Evolutionary conservation across 2,329 filamentous ascomycete genomes (phyloP).

Genomic region (Colletotrichum filicis): DNA sequence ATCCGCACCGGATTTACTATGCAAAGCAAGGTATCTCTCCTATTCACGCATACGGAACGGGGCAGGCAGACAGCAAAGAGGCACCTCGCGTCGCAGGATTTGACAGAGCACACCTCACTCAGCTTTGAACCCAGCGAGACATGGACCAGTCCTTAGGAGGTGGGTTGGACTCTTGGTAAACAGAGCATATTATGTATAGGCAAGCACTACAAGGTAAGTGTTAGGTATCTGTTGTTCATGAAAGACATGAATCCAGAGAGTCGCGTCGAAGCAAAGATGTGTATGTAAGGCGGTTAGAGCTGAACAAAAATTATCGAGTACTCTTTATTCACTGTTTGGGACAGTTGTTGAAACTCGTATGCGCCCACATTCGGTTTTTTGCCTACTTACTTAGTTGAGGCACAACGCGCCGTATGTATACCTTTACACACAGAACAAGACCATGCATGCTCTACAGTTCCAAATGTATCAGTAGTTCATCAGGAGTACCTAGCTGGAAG

Average conservation of each 20-base stretch:
- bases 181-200: background rate
- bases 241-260: background rate
- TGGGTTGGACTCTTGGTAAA: background rate
- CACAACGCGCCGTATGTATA: background rate
- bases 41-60: constrained; percentile 10
- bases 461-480: background rate
- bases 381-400: background rate
- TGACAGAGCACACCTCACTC: background rate
- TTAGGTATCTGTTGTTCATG: background rate
- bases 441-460: background rate
- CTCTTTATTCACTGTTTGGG: background rate
- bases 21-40: background rate
- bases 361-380: background rate
- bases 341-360: background rate
- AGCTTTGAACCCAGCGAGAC: background rate
- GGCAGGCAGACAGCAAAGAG: constrained; percentile 2
- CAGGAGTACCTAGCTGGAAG: background rate
- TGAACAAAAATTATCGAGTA: background rate
- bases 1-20: no score
- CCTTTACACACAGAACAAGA: background rate
- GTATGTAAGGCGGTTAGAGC: background rate
- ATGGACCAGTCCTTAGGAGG: background rate
- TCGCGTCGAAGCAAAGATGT: background rate
- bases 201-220: no score
- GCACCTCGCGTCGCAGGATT: background rate